These are phyloP conservation scores for Linum trigynum DNA, from an alignment of 345 rosid genomes.

Conservation along the genomic window DNA sequence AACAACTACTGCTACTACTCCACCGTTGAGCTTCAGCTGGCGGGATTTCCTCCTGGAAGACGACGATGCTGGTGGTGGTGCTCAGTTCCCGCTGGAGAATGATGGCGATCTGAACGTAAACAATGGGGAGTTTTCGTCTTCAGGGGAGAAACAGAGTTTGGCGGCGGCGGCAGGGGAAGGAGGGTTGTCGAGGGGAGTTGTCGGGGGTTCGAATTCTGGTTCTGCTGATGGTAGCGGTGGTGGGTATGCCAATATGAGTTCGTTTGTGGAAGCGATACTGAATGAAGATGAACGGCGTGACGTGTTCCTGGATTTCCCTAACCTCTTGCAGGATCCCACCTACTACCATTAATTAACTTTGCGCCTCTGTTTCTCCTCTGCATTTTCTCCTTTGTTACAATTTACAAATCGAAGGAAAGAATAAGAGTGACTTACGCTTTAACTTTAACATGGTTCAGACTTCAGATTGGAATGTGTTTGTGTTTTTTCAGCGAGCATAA, in stretches of 20 bases:
- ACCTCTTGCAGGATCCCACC: conserved; percentile 51
- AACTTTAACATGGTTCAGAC: no score
- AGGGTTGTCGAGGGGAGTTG: conserved; percentile 13
- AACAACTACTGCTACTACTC: background rate
- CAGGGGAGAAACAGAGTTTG: conserved; percentile 12
- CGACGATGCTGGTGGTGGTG: conserved; percentile 20
- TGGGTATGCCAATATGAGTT: conserved; percentile 21
- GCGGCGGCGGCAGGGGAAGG: background rate
- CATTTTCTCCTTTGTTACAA: no score
- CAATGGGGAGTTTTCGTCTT: conserved; percentile 17
- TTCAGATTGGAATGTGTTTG: no score
- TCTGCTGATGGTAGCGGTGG: conserved; percentile 12
- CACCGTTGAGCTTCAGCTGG: conserved; percentile 48
- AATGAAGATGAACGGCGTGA: conserved; percentile 43
- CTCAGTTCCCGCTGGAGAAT: conserved; percentile 14
- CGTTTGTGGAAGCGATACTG: conserved; percentile 59
- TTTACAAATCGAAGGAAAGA: no score
- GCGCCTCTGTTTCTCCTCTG: no score
- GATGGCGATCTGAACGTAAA: conserved; percentile 22
- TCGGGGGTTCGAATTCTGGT: background rate
- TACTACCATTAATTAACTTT: conserved; percentile 8
- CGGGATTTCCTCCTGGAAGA: conserved; percentile 75
- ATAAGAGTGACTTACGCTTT: no score
- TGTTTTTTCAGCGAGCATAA: no score
- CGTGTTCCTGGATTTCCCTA: conserved; percentile 54